A percentile compares a stretch with the other conserved stretches of the same genome.
These are phyloP conservation scores for Leccinellum albellum DNA, from an alignment of 768 basidiomycete genomes.

Conservation along the genomic window DNA sequence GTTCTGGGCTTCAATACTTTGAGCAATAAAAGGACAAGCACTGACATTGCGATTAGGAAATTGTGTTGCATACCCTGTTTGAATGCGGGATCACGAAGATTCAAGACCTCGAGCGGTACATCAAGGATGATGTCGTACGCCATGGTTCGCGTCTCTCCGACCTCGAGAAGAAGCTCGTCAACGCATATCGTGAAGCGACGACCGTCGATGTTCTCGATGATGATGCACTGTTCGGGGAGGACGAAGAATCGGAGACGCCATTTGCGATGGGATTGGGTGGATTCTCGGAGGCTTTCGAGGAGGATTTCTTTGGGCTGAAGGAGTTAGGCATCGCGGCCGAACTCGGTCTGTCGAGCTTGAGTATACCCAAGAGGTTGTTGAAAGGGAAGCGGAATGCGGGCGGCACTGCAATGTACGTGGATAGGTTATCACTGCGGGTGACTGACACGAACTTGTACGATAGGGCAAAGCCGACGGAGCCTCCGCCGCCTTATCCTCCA, in stretches of 20 bases:
- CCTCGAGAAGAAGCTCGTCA: constrained; percentile 80
- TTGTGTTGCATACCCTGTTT: constrained; percentile 85
- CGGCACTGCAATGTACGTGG: constrained; percentile 46
- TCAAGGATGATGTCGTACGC: constrained; percentile 83
- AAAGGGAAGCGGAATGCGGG: constrained; percentile 51
- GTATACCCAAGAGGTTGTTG: constrained; percentile 74
- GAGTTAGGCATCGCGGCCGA: constrained; percentile 88
- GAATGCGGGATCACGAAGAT: constrained; percentile 81
- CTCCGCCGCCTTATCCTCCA: constrained; percentile 79
- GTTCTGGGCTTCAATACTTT: not conserved
- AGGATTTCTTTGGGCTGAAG: constrained; percentile 88
- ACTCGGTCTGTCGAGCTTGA: constrained; percentile 71
- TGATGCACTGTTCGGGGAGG: constrained; percentile 50
- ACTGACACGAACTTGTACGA: constrained; percentile 1
- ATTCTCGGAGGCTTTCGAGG: constrained; percentile 83
- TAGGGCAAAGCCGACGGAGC: constrained; percentile 66
- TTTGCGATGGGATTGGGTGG: constrained; percentile 70
- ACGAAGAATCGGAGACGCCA: constrained; percentile 62
- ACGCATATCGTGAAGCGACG: constrained; percentile 74
- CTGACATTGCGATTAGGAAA: constrained; percentile 60
- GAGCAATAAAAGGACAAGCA: constrained; percentile 4
- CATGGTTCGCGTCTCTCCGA: constrained; percentile 75
- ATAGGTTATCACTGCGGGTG: not conserved
- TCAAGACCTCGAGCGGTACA: constrained; percentile 79
- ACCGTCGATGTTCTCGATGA: constrained; percentile 46